phyloP scores from a whole-genome alignment of 169 alveolate genomes.

The Cardiosporidium cionae region DNA sequence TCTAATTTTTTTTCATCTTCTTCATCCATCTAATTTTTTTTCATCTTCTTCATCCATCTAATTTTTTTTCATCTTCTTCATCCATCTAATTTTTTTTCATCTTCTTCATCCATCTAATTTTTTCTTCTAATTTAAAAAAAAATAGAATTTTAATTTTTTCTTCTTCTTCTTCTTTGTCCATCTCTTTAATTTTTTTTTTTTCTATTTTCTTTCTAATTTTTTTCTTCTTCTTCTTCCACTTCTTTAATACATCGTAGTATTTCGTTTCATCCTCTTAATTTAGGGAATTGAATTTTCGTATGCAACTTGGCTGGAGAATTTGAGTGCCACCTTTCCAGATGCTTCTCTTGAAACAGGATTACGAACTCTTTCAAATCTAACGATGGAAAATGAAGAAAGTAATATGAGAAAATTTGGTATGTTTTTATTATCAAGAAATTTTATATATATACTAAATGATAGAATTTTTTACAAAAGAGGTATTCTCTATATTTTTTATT shows the following conservation, averaged over 20 bases:
- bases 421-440: constrained; percentile 59
- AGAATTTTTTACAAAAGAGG: constrained; percentile 1
- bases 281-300: constrained; percentile 45
- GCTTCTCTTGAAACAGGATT: constrained; percentile 64
- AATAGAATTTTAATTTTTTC: constrained; percentile 4
- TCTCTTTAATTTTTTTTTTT: neutral
- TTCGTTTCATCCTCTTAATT: neutral
- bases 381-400: constrained; percentile 72
- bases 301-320: constrained; percentile 55
- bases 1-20: neutral
- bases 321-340: constrained; percentile 55
- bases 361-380: constrained; percentile 73
- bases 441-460: too few species aligned
- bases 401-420: constrained; percentile 73
- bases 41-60: neutral
- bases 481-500: neutral
- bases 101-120: neutral
- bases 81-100: neutral
- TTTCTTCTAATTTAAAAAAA: neutral
- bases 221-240: neutral
- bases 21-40: neutral
- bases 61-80: neutral
- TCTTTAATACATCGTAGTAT: neutral
- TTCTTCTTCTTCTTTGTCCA: neutral
- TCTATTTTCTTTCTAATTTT: neutral